phyloP scores from a whole-genome alignment of 345 rosid species.

The Eucalyptus leucophloia region DNA sequence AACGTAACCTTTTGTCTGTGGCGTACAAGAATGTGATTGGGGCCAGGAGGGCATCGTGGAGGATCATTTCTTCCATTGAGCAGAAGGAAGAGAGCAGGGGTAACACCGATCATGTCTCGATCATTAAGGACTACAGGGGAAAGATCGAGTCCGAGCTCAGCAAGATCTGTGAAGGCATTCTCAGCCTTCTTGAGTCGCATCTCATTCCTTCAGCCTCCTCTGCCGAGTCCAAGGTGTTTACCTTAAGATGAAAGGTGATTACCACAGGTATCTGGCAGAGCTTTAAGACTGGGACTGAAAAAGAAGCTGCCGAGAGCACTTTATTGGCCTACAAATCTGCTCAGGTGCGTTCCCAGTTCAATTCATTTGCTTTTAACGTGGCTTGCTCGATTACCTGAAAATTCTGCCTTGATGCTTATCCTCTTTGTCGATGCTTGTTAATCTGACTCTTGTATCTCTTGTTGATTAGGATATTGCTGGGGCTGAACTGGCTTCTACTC shows the following conservation, averaged over 20 bases:
- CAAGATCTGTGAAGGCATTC: slow-evolving; percentile 88
- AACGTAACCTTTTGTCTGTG: slow-evolving; percentile 89
- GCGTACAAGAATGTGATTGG: slow-evolving; percentile 99
- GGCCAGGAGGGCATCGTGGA: slow-evolving; percentile 99
- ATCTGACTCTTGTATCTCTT: background rate
- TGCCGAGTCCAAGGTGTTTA: slow-evolving; percentile 96
- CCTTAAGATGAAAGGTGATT: slow-evolving; percentile 98
- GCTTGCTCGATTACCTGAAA: background rate
- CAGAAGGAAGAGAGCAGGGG: slow-evolving; percentile 97
- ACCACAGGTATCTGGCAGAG: slow-evolving; percentile 90
- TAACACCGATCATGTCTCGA: slow-evolving; percentile 64
- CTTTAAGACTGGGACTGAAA: slow-evolving; percentile 89
- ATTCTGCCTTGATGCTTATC: background rate
- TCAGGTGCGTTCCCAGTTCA: slow-evolving; percentile 33
- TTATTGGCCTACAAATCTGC: slow-evolving; percentile 93
- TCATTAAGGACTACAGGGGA: slow-evolving; percentile 78
- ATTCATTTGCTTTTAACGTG: background rate
- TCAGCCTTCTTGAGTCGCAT: slow-evolving; percentile 78
- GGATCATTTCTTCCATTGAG: slow-evolving; percentile 97
- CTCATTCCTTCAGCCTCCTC: slow-evolving; percentile 75
- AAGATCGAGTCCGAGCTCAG: slow-evolving; percentile 82
- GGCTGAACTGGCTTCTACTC: slow-evolving; percentile 84
- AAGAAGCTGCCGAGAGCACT: slow-evolving; percentile 98
- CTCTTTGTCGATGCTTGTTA: background rate
- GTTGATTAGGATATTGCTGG: slow-evolving; percentile 78